Base-by-base conservation (phyloP, 257 asterid species). In the Plectranthus barbatus region DNA sequence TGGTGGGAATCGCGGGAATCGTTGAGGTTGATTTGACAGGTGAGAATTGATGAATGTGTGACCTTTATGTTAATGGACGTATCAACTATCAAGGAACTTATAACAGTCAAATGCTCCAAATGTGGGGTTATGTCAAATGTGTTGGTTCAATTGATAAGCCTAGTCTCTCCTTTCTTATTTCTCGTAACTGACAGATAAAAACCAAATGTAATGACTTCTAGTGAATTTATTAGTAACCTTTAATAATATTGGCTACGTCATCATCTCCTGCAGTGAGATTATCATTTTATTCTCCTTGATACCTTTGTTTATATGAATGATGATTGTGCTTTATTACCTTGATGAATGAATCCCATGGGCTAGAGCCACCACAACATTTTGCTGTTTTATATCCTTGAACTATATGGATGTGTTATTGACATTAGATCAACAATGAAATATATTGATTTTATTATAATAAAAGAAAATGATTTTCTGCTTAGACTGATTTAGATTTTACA, bases 1-100 rank as follows among this genome's bases (percentile, higher is more conserved):
- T 58, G 71, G 74, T 5, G 80, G 74, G 67, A 61, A 31, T 53
- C 84, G 75, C 3, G 72, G 73, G 31, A 85, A 62, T 40, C 80
- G 67, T 60, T 82, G 79, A 75, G 62, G 24, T 74, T 72, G 42
- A 58, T 66, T n/a, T 62, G 71, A 54, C 82, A 82, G 89, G 94
- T 85, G 85, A 82, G 39, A 64, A 75, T 41, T 47, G 73, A 64
- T 76, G 57, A 54, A 61, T 69, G 73, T 70, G 67, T 67, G 64
- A 48, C 74, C 47, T 64, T 47, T 29, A 56, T 51, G 62, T 56
- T 64, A 62, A 73, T 69, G 62, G 57, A 36, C 74, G n/a, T 70
- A n/a, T 44, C 63, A 65, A 72, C 66, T 51, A 40, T 52, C 56
- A 51, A 14, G 57, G 21, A 71, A 46, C 54, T 46, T 8, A 20